Evolutionary conservation across 768 basidiomycete species (phyloP), one percentile per base, ranked within the genome.

Genomic region (Leccinum incarnatum): DNA sequence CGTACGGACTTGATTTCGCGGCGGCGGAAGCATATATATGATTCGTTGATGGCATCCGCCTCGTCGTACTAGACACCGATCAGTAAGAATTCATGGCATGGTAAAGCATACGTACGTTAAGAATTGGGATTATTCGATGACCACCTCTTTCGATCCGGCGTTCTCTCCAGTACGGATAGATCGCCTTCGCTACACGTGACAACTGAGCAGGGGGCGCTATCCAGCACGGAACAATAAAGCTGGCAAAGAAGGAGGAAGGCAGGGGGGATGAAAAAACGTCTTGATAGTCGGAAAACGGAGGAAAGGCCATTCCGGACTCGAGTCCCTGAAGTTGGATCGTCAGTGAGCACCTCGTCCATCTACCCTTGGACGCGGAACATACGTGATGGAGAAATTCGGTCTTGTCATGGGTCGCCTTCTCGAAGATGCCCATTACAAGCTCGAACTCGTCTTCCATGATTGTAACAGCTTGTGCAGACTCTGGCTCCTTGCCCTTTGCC

Each of bases 1-100:
- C 97, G 87, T 48, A 93, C 83, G 4, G 92, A 87, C 72, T 98
- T 98, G 74, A 90, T 88, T 71, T 98, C 96, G 55, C 95, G 88
- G 60, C 95, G 83, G 37, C 97, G 86, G 81, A 99, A 99, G 75
- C 97, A 99, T 48, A 98, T 90, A 62, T 98, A 98, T 0, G 96
- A 95, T 66, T 96, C 95, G 56, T 92, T 93, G 64, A 82, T 81
- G 49, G 87, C 87, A 71, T 97, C 94, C 19, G 89, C 82, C 75
- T 98, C 95, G 71, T 98, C 95, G 67, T 83, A 88, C 89, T 92
- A 45, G 5, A 42, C 2, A 47, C 23, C 5, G 4, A 14, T 64
- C 48, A 63, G 58, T 47, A 23, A 58, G 49, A 52, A 30, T 12
- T 15, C 29, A 47, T 4, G 46, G 0, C 23, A 1, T 19, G 4